These are phyloP conservation scores for Acer saccharum DNA, from an alignment of 345 rosid genomes.

Conservation along the genomic window DNA sequence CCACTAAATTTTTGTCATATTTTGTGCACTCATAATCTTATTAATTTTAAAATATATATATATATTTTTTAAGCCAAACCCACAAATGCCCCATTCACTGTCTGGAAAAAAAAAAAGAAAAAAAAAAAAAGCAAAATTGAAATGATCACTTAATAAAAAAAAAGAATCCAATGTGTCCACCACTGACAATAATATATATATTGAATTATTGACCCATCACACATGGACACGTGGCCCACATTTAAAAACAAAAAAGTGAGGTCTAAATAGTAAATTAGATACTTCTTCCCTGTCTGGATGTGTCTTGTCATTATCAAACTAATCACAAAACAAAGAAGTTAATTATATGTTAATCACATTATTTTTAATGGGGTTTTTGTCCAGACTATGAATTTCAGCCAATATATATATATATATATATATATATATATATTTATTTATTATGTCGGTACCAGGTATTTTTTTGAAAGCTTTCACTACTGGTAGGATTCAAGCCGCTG, in stretches of 20 bases:
- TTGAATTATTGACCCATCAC: slow-evolving; percentile 13
- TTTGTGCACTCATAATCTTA: not conserved
- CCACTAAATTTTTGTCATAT: not conserved
- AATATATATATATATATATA: too few species aligned
- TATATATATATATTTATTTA: too few species aligned
- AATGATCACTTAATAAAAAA: not conserved
- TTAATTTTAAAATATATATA: not conserved
- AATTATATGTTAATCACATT: too few species aligned
- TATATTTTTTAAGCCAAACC: slow-evolving; percentile 9
- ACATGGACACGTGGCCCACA: slow-evolving; percentile 10
- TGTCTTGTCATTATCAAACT: not conserved
- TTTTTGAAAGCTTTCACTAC: too few species aligned
- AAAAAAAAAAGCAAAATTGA: not conserved
- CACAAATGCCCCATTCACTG: slow-evolving; percentile 7
- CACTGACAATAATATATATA: not conserved
- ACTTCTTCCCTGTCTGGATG: not conserved
- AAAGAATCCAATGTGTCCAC: slow-evolving; percentile 23
- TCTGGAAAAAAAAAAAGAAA: not conserved
- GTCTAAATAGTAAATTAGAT: not conserved
- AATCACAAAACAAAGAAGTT: not conserved
- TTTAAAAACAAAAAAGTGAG: not conserved
- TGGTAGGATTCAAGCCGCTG: too few species aligned
- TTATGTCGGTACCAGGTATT: too few species aligned
- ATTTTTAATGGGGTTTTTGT: not conserved
- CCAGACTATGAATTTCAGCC: too few species aligned